phyloP scores from a whole-genome alignment of 768 basidiomycete species.

The Podaxis sp. region DNA sequence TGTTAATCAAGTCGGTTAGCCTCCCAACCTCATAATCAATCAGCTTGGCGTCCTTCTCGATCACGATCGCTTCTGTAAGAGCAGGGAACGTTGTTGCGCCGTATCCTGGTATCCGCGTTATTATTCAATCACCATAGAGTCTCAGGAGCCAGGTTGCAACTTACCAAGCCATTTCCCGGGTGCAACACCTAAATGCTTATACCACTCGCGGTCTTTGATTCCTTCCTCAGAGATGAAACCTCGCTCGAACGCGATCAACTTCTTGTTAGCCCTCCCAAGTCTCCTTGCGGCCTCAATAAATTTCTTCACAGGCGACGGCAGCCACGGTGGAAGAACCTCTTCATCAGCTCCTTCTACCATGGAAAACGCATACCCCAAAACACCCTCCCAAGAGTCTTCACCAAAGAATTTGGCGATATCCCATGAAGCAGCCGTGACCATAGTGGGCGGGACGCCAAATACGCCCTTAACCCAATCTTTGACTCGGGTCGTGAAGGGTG shows the following conservation, averaged over 20 bases:
- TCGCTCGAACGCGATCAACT: constrained; percentile 69
- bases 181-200: constrained; percentile 79
- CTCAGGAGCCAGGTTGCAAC: constrained; percentile 15
- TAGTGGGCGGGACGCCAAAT: constrained; percentile 37
- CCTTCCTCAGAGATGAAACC: constrained; percentile 81
- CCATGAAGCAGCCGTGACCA: constrained; percentile 22
- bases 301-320: constrained; percentile 7
- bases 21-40: constrained; percentile 62
- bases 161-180: constrained; percentile 84
- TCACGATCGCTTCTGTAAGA: constrained; percentile 72
- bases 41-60: constrained; percentile 62
- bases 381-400: constrained; percentile 9
- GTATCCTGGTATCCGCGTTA: constrained; percentile 49
- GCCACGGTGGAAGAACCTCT: background rate
- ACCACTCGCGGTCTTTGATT: constrained; percentile 84
- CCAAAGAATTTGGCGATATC: constrained; percentile 10
- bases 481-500: constrained; percentile 20
- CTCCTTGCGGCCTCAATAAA: constrained; percentile 59
- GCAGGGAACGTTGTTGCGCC: constrained; percentile 85
- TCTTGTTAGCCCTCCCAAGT: constrained; percentile 60
- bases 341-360: constrained; percentile 14
- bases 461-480: constrained; percentile 37
- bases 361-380: constrained; percentile 7
- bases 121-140: background rate
- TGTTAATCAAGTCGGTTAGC: constrained; percentile 52